Base-by-base conservation (phyloP, 768 basidiomycete species). In the Lentinula guzmanii region DNA sequence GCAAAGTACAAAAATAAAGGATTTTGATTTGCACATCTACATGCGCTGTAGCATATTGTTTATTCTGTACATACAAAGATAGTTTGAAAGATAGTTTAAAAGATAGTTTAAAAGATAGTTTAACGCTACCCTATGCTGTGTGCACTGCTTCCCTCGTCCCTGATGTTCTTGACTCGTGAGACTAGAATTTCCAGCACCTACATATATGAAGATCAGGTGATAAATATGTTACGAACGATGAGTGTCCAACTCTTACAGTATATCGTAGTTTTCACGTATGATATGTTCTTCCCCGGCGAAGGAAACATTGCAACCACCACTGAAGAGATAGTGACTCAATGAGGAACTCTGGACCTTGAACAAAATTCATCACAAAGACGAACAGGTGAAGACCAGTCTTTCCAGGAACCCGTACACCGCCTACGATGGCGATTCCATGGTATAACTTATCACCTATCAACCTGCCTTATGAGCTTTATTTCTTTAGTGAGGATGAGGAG, bases 351-450 rank as follows among this genome's bases (percentile, higher is more conserved):
- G 18, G 63, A 34, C 24, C 46, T 2, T 18, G 31, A 46, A 2
- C 9, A 21, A 39, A 48, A 28, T 3, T 24, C 28, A 28, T 28
- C 28, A 28, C 37, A 41, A 4, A 56, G 39, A 74, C 83, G 24
- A 62, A 89, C 89, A 92, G 73, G 72, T 92, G 90, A 62, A 81
- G 76, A 1, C 83, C 86, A 0, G 85, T 82, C 74, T 92, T 92
- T 1, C 90, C 90, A 4, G 89, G 90, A n/a, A 91, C 84, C 41
- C 66, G 74, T 11, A 84, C 68, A 0, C 81, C 82, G 37, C 79
- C 70, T 52, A 90, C 72, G 1, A 62, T 62, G 3, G 77, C 86
- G 31, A 86, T 67, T 0, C 83, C 90, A 68, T 93, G 91, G 64
- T 87, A 92, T 50, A 92, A 73, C 69, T 82, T 84, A 7, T 68